Evolutionary conservation across 306 rosid species (phyloP).

Genomic region (Trifolium dubium): DNA sequence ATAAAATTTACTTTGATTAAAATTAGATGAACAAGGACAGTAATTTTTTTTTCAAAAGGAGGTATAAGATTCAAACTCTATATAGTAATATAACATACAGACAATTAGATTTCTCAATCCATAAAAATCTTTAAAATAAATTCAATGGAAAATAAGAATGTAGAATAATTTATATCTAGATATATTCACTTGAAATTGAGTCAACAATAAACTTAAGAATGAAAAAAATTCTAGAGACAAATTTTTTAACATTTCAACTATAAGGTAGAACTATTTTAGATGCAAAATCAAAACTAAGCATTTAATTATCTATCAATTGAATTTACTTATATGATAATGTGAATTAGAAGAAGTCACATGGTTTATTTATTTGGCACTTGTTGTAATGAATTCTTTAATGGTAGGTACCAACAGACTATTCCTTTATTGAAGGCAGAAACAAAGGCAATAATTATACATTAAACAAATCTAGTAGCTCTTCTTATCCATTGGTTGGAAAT

Average conservation of each 20-base stretch:
- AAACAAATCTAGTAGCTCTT: constrained; percentile 39
- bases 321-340: constrained; percentile 13
- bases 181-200: too few relatives aligned
- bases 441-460: constrained; percentile 23
- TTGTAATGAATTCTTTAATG: constrained; percentile 40
- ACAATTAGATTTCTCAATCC: too few relatives aligned
- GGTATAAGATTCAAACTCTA: too few relatives aligned
- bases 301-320: constrained; percentile 21
- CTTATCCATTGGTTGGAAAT: constrained; percentile 41
- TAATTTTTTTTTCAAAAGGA: too few relatives aligned
- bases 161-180: too few relatives aligned
- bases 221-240: too few relatives aligned
- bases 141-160: too few relatives aligned
- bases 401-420: constrained; percentile 43
- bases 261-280: neutral
- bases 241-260: too few relatives aligned
- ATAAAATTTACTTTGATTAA: too few relatives aligned
- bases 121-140: too few relatives aligned
- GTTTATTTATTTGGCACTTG: constrained; percentile 23
- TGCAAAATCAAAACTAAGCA: neutral
- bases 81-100: too few relatives aligned
- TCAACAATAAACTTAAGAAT: neutral
- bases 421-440: constrained; percentile 40
- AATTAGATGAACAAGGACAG: too few relatives aligned
- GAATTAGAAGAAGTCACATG: constrained; percentile 17